Evolutionary conservation across 2,329 filamentous ascomycete species (phyloP), one percentile per base, ranked within the genome.

Genomic region (Penicillium sp.): DNA sequence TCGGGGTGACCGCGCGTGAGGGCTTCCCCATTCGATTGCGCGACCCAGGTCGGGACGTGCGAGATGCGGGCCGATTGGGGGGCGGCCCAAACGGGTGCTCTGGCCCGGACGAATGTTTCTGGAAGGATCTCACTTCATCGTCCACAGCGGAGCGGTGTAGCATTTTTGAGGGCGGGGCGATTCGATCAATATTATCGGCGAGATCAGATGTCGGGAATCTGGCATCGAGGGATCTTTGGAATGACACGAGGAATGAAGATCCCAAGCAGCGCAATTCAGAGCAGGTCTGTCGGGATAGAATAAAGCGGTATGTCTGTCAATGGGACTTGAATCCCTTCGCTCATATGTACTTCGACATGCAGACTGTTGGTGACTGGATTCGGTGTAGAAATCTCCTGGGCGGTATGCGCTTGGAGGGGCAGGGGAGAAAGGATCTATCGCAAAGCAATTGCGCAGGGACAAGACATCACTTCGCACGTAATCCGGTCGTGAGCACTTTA

Each of bases 141-240:
- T 54, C 51, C 32, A 52, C 11, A 26, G 48, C 39, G 14, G 51
- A 42, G 37, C 49, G 49, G 42, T 54, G 50, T 45, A 54, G 47
- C 50, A 54, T 54, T 44, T 44, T 52, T 30, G 32, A 34, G 10
- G 17, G 27, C 12, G 17, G 22, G 37, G 27, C 14, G 18, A 33
- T 25, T 34, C 17, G 29, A 34, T 20, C 12, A 23, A n/a, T 10
- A 36, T 30, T 37, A 23, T 32, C 7, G 23, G 15, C 18, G 18
- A 9, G 28, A 14, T 30, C 15, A 45, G 31, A 36, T 29, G 18
- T 29, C 13, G 25, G 26, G 29, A n/a, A 28, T 25, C 35, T 17
- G 32, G 25, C 42, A 41, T 39, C 15, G 31, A 45, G 35, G 14
- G 13, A 16, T 27, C 20, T n/a, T 32, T 25, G 20, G 14, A 17